phyloP scores from a whole-genome alignment of 2,329 filamentous ascomycete species.

The Monosporascus sp. region DNA sequence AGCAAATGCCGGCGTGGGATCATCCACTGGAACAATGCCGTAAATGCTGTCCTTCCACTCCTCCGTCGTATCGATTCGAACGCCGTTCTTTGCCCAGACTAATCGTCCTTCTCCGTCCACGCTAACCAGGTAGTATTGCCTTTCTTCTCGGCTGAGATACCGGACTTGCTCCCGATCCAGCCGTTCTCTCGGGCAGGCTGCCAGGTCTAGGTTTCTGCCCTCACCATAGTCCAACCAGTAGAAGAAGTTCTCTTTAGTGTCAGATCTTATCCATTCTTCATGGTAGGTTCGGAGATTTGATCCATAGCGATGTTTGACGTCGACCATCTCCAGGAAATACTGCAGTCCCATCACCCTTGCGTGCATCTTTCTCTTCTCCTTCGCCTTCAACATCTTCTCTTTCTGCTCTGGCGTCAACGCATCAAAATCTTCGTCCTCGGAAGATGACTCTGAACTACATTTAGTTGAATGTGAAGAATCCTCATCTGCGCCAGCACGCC shows the following conservation, averaged over 20 bases:
- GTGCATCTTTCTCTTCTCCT: conserved; percentile 54
- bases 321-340: conserved; percentile 83
- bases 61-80: conserved; percentile 69
- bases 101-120: conserved; percentile 70
- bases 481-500: conserved; percentile 65
- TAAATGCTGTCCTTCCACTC: conserved; percentile 74
- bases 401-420: conserved; percentile 30
- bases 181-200: conserved; percentile 65
- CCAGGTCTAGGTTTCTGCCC: conserved; percentile 64
- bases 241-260: conserved; percentile 85
- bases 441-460: conserved; percentile 25
- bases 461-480: conserved; percentile 39
- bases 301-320: conserved; percentile 81
- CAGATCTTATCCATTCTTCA: conserved; percentile 70
- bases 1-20: conserved; percentile 51
- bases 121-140: conserved; percentile 72
- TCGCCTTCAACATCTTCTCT: conserved; percentile 41
- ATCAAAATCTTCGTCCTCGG: conserved; percentile 20
- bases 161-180: conserved; percentile 76
- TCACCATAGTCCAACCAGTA: conserved; percentile 86
- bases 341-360: conserved; percentile 78
- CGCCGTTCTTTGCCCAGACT: conserved; percentile 82
- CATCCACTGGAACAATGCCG: conserved; percentile 60
- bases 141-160: conserved; percentile 77
- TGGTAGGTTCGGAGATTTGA: conserved; percentile 79